Conservation (phyloP, 306 rosid genomes). For the Prosopis cineraria region DNA sequence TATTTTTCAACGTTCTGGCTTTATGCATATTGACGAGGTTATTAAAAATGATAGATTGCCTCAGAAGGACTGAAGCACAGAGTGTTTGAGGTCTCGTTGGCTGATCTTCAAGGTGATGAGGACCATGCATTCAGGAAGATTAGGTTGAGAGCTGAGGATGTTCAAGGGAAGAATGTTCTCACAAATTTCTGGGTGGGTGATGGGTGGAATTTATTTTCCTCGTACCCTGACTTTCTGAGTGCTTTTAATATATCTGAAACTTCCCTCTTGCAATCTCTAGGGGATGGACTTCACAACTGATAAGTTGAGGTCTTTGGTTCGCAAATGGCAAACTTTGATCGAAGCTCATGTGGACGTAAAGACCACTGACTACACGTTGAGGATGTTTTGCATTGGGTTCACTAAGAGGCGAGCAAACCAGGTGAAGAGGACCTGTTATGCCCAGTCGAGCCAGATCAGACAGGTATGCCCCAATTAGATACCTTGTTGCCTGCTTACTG, state of each 20-base stretch:
- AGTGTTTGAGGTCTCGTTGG: constrained; percentile 89
- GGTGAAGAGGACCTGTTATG: constrained; percentile 93
- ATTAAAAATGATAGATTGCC: constrained; percentile 65
- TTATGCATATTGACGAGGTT: neutral
- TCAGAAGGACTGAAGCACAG: constrained; percentile 96
- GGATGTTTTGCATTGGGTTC: constrained; percentile 96
- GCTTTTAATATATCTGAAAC: neutral
- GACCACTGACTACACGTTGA: constrained; percentile 75
- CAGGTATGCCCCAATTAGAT: constrained; percentile 56
- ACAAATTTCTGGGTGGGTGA: constrained; percentile 86
- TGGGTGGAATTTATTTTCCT: neutral
- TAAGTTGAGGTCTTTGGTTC: constrained; percentile 86
- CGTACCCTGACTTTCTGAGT: neutral
- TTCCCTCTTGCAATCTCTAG: constrained; percentile 32
- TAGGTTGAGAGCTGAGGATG: constrained; percentile 92
- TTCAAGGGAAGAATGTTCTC: constrained; percentile 83
- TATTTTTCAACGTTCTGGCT: neutral
- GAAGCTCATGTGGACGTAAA: constrained; percentile 96
- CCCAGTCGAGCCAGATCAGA: constrained; percentile 86
- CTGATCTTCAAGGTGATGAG: constrained; percentile 94
- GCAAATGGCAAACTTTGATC: constrained; percentile 88
- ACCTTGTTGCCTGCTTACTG: too few relatives aligned
- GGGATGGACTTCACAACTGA: constrained; percentile 93
- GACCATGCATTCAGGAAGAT: constrained; percentile 97
- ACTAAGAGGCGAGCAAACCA: constrained; percentile 82